Base-by-base conservation (phyloP, 1,139 yeast species). In the Saccharomyces hybrid region DNA sequence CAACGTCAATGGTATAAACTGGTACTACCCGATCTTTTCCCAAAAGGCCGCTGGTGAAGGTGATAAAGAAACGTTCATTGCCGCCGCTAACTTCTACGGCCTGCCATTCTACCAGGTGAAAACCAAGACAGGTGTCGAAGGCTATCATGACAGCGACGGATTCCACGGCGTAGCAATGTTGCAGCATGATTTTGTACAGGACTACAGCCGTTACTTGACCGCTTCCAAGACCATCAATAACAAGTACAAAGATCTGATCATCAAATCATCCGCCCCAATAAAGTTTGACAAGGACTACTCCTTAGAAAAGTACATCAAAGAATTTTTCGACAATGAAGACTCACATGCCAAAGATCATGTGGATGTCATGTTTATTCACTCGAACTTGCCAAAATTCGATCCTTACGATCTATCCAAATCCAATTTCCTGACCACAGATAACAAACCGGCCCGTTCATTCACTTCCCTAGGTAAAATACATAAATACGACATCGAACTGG, bases 31-130 rank as follows among this genome's bases (percentile, higher is more conserved):
- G n/a, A 76, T 89, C 49, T 79, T 89, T 53, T 84, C 93, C 0
- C 96, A 88, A 71, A 91, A 91, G 11, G 82, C 88, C 0, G 86
- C 84, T 55, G 96, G 96, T 47, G 95, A 88, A 72, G 96, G 96
- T 57, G 96, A 89, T 68, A 89, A 88, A 67, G 96, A 89, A 66
- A 88, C 96, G 0, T 89, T 87, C 64, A 73, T 87, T 53, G 91
- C 96, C 0, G 91, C 93, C 0, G 84, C 95, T 0, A 78, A 79
- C 48, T 88, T 85, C 1, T 71, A 85, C 53, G 72, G 74, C 7
- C 78, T 82, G 51, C 75, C 80, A 1, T 84, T 74, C 59, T 86
- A 88, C 64, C 91, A 85, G 68, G 89, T 87, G 13, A 78, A 80
- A 50, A 76, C 67, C 1, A 55, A 55, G 20, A 58, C 66, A n/a